These are phyloP conservation scores for Chaetomium strumarium DNA, from an alignment of 2,329 filamentous ascomycete species.

Conservation along the genomic window DNA sequence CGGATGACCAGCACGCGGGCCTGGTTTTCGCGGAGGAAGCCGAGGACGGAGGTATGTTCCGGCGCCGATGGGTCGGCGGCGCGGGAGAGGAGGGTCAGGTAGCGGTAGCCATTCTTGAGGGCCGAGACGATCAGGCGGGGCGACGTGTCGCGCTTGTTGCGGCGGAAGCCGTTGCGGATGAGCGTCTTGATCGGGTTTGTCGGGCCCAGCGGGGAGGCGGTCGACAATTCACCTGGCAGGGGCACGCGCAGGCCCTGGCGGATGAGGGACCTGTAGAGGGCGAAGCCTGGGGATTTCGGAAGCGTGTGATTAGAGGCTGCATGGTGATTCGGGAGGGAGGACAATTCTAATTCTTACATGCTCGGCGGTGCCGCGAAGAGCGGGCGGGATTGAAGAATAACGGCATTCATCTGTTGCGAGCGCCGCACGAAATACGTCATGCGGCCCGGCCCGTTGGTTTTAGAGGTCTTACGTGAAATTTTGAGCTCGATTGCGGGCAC, in stretches of 20 bases:
- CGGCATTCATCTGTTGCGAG: slow-evolving; percentile 30
- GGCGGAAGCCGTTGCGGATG: slow-evolving; percentile 56
- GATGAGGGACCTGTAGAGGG: slow-evolving; percentile 67
- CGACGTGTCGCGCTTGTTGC: slow-evolving; percentile 53
- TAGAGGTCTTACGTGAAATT: neutral
- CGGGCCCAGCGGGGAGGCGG: slow-evolving; percentile 21
- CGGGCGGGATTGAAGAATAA: slow-evolving; percentile 42
- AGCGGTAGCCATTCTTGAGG: slow-evolving; percentile 61
- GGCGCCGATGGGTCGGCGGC: slow-evolving; percentile 34
- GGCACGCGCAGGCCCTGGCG: slow-evolving; percentile 48
- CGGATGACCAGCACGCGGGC: slow-evolving; percentile 18
- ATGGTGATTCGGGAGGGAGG: neutral
- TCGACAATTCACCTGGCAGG: slow-evolving; percentile 43
- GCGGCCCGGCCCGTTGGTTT: neutral
- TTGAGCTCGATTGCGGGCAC: neutral
- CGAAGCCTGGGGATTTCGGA: slow-evolving; percentile 45
- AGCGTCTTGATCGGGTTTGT: slow-evolving; percentile 49
- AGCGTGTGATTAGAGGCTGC: neutral
- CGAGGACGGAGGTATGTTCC: slow-evolving; percentile 38
- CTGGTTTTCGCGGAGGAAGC: slow-evolving; percentile 33
- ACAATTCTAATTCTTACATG: slow-evolving; percentile 34
- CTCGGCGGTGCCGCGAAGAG: slow-evolving; percentile 47
- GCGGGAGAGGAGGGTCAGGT: slow-evolving; percentile 37
- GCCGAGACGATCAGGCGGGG: slow-evolving; percentile 54
- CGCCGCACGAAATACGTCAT: neutral